Evolutionary conservation across 495 filamentous ascomycete species (phyloP).

Genomic region (Neurospora sp.): DNA sequence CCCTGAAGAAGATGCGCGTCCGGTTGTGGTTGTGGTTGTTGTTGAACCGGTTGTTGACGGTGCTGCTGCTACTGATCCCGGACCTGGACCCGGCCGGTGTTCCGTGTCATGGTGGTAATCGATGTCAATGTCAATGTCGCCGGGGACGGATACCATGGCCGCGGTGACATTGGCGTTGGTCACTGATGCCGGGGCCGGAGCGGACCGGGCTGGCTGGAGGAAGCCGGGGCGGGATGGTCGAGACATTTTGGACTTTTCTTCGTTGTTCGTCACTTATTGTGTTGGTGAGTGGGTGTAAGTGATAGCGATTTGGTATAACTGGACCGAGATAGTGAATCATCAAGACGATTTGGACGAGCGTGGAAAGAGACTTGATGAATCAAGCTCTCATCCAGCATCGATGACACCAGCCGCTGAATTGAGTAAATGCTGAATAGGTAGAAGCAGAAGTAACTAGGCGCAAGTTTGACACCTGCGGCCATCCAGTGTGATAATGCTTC

Average conservation of each 20-base stretch:
- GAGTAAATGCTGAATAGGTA: background rate
- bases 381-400: background rate
- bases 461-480: background rate
- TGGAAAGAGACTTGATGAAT: background rate
- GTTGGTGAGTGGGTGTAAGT: background rate
- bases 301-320: background rate
- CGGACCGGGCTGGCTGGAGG: background rate
- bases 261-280: background rate
- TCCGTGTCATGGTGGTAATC: background rate
- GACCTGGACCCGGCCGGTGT: background rate
- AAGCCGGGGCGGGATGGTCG: background rate
- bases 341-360: background rate
- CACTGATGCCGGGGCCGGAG: slow-evolving; percentile 4
- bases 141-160: background rate
- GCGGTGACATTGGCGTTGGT: slow-evolving; percentile 5
- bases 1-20: background rate
- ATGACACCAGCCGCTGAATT: background rate
- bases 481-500: background rate
- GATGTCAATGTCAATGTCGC: background rate
- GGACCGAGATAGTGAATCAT: background rate
- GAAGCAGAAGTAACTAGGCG: background rate
- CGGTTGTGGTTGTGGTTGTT: background rate
- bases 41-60: background rate
- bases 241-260: background rate
- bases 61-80: background rate